Conservation (phyloP, 2,329 filamentous ascomycete genomes). For the Macroventuria anomochaeta region DNA sequence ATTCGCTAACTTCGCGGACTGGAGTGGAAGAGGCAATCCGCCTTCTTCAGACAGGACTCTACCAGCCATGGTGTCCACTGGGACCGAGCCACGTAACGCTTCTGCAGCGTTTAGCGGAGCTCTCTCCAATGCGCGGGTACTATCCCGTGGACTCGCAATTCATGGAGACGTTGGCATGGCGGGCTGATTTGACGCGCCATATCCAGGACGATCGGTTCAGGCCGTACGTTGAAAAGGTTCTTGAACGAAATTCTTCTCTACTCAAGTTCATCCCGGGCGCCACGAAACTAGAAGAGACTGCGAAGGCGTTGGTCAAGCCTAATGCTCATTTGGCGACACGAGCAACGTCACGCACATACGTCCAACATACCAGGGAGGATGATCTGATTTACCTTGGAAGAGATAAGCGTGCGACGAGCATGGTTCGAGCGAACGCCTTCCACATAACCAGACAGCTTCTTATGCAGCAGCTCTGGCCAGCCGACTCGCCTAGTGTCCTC, state of each 20-base stretch:
- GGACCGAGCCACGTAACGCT: neutral
- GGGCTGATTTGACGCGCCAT: conserved; percentile 23
- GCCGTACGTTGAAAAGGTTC: neutral
- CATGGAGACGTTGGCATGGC: conserved; percentile 46
- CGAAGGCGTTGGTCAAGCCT: neutral
- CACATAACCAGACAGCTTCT: conserved; percentile 22
- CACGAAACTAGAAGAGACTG: neutral
- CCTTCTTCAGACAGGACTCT: conserved; percentile 58
- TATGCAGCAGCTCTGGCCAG: conserved; percentile 17
- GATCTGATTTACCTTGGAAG: conserved; percentile 23
- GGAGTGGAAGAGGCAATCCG: conserved; percentile 66
- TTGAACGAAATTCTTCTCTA: neutral
- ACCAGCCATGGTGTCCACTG: conserved; percentile 49
- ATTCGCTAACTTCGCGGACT: conserved; percentile 64
- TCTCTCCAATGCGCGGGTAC: conserved; percentile 48
- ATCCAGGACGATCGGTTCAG: conserved; percentile 45
- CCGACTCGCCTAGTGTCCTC: conserved; percentile 10
- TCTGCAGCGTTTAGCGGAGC: conserved; percentile 35
- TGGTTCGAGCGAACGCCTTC: conserved; percentile 16
- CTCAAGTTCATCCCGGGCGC: neutral
- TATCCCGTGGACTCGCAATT: conserved; percentile 34
- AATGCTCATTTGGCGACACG: conserved; percentile 8
- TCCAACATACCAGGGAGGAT: neutral
- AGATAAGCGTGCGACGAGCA: conserved; percentile 11
- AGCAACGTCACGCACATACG: neutral